These are phyloP conservation scores for Ulvella scutata DNA, from an alignment of 139 green algal species.

Conservation along the genomic window DNA sequence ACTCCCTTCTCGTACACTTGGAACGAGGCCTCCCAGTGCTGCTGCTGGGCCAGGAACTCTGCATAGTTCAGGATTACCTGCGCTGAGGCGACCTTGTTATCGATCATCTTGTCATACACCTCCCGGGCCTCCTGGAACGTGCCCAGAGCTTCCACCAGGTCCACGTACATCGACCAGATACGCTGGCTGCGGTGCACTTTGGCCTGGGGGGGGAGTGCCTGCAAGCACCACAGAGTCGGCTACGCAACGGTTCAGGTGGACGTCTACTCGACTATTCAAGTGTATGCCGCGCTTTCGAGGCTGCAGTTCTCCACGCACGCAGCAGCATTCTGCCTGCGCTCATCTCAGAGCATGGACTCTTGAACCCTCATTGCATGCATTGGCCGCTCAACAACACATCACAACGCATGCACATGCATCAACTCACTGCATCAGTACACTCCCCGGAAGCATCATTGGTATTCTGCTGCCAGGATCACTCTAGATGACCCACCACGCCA, in stretches of 20 bases:
- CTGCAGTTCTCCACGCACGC: no score
- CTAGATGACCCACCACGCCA: no score
- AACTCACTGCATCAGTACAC: no score
- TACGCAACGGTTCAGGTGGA: no score
- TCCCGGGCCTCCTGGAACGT: constrained; percentile 53
- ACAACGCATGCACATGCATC: no score
- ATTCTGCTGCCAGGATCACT: no score
- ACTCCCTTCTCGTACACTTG: constrained; percentile 88
- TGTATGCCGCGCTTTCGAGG: constrained; percentile 18
- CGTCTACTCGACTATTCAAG: neutral
- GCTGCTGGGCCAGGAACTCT: constrained; percentile 71
- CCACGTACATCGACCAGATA: constrained; percentile 74
- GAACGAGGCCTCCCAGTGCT: constrained; percentile 90
- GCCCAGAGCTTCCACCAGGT: constrained; percentile 91
- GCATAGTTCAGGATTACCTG: constrained; percentile 96
- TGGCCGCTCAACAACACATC: no score
- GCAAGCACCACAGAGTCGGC: no score
- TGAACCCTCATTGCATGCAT: no score
- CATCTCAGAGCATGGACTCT: no score
- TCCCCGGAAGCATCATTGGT: no score
- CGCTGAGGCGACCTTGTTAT: constrained; percentile 82
- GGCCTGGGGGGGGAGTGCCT: neutral
- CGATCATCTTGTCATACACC: constrained; percentile 81
- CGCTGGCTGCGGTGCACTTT: constrained; percentile 26
- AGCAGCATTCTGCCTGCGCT: no score